Conservation (phyloP, 345 rosid species). For the Capsella bursapastoris region DNA sequence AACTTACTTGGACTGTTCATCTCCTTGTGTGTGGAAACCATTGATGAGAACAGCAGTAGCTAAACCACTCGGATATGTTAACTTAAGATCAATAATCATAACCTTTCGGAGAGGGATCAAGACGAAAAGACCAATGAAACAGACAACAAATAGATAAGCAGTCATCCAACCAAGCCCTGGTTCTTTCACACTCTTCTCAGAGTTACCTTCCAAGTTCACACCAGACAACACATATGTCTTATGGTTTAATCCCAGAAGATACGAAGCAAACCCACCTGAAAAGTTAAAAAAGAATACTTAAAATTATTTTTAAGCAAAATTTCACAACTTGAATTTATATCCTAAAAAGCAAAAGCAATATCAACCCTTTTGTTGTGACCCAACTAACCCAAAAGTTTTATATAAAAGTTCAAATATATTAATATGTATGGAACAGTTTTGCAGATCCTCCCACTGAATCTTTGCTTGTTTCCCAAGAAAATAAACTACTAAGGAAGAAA, state of each 20-base stretch:
- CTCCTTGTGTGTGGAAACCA: slow-evolving; percentile 87
- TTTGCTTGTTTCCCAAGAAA: slow-evolving; percentile 22
- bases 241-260: slow-evolving; percentile 82
- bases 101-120: slow-evolving; percentile 92
- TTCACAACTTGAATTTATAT: slow-evolving; percentile 4
- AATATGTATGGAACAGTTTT: slow-evolving; percentile 9
- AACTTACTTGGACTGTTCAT: slow-evolving; percentile 68
- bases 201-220: slow-evolving; percentile 70
- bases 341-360: slow-evolving; percentile 32
- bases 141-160: slow-evolving; percentile 75
- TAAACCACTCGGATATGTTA: slow-evolving; percentile 88
- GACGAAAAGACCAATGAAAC: slow-evolving; percentile 94
- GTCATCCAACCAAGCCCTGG: slow-evolving; percentile 98
- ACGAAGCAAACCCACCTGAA: slow-evolving; percentile 96
- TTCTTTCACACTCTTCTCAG: slow-evolving; percentile 64
- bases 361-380: slow-evolving; percentile 21
- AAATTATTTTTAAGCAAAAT: neutral
- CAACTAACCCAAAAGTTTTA: slow-evolving; percentile 16
- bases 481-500: neutral
- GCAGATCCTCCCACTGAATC: neutral
- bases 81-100: slow-evolving; percentile 81
- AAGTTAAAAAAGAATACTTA: neutral
- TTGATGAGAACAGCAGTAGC: slow-evolving; percentile 97
- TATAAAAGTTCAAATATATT: slow-evolving; percentile 10
- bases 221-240: slow-evolving; percentile 85